Evolutionary conservation across 208 protist species (phyloP).

Genomic region (Tritrichomonas musculus): DNA sequence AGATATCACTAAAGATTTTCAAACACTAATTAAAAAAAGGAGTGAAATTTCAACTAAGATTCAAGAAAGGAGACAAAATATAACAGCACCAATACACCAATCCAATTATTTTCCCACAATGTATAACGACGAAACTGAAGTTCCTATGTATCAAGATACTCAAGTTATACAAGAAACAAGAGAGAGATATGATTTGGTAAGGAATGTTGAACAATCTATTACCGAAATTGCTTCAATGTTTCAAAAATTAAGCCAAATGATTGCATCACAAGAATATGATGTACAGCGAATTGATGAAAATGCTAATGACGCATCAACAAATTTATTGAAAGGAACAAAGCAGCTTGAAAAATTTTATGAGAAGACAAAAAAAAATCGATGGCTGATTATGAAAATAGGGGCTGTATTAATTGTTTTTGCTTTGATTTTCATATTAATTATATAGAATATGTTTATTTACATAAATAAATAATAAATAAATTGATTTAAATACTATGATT

Average conservation of each 20-base stretch:
- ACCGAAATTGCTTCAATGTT: background rate
- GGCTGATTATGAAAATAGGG: background rate
- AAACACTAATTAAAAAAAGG: background rate
- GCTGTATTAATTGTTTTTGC: background rate
- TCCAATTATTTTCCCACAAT: background rate
- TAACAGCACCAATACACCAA: background rate
- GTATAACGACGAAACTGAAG: background rate
- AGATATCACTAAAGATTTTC: background rate
- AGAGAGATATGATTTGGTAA: background rate
- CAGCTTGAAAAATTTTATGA: background rate
- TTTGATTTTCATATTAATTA: background rate
- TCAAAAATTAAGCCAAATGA: background rate
- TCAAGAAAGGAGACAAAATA: background rate
- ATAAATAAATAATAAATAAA: background rate
- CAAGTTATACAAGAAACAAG: background rate
- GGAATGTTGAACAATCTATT: background rate
- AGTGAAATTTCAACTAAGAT: background rate
- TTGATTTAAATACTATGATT: no score
- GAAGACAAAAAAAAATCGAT: background rate
- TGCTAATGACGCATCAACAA: background rate
- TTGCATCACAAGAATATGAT: background rate
- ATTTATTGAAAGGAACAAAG: background rate
- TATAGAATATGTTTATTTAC: background rate
- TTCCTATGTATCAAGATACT: background rate
- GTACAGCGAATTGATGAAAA: background rate